These are phyloP conservation scores for Penicillium sp. DNA, from an alignment of 2,329 filamentous ascomycete species.

Conservation along the genomic window DNA sequence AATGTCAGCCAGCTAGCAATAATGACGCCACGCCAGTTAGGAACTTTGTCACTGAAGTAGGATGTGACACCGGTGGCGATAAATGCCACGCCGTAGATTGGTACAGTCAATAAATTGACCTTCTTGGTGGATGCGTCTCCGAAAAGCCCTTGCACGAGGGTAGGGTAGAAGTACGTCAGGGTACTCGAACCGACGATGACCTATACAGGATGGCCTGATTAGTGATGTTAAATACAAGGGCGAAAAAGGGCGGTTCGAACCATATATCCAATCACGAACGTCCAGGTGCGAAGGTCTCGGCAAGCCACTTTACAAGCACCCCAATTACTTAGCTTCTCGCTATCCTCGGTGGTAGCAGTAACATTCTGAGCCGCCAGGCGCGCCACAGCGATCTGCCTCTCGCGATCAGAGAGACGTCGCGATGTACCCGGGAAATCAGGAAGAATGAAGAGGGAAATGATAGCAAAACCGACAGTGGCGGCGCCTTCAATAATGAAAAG, in stretches of 20 bases:
- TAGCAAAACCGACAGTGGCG: slow-evolving; percentile 48
- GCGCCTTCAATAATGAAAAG: slow-evolving; percentile 49
- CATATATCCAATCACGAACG: slow-evolving; percentile 47
- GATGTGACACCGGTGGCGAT: slow-evolving; percentile 50
- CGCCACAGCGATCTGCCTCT: slow-evolving; percentile 26
- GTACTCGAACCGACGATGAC: slow-evolving; percentile 41
- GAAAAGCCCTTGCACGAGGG: slow-evolving; percentile 28
- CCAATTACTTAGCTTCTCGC: slow-evolving; percentile 15
- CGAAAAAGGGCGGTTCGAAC: slow-evolving; percentile 11
- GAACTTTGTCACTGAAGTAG: slow-evolving; percentile 50
- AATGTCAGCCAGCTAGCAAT: slow-evolving; percentile 52
- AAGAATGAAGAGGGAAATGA: slow-evolving; percentile 48
- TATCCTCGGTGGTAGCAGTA: slow-evolving; percentile 17
- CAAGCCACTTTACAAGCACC: slow-evolving; percentile 21
- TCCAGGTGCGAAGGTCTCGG: slow-evolving; percentile 40
- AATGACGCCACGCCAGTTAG: slow-evolving; percentile 49
- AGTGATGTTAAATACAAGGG: background rate
- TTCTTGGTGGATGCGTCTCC: slow-evolving; percentile 28
- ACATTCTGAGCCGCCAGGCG: slow-evolving; percentile 25
- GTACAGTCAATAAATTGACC: slow-evolving; percentile 38
- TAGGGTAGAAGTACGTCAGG: slow-evolving; percentile 35
- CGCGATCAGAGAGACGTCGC: slow-evolving; percentile 38
- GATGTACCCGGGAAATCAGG: slow-evolving; percentile 53
- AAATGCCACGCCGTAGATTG: slow-evolving; percentile 56
- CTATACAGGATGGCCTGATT: background rate